A percentile compares a stretch with the other conserved stretches of the same genome.
phyloP scores from a whole-genome alignment of 139 green algal genomes.

The Astrephomene gubernaculifera region DNA sequence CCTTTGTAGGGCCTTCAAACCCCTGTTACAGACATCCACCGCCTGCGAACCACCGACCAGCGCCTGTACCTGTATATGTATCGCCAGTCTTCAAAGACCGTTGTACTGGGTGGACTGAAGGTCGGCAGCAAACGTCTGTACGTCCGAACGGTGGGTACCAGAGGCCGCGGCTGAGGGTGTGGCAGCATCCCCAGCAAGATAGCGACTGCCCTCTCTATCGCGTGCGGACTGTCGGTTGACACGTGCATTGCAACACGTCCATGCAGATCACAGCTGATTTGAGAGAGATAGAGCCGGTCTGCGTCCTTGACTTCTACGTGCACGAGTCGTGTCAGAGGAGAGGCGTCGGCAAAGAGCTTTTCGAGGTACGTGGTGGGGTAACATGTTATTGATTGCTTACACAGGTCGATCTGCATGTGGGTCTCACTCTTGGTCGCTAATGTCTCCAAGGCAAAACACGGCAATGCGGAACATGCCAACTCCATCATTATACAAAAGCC shows the following conservation, averaged over 20 bases:
- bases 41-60: slow-evolving; percentile 54
- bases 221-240: too few relatives aligned
- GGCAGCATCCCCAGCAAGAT: too few relatives aligned
- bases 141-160: slow-evolving; percentile 56
- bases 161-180: not conserved
- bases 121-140: slow-evolving; percentile 78
- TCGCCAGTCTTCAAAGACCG: slow-evolving; percentile 40
- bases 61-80: slow-evolving; percentile 53
- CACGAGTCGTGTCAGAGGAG: slow-evolving; percentile 79
- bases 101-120: slow-evolving; percentile 78
- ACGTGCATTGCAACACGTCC: too few relatives aligned
- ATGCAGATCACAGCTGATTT: slow-evolving; percentile 51
- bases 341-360: slow-evolving; percentile 76
- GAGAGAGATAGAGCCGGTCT: slow-evolving; percentile 70
- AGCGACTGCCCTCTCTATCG: too few relatives aligned
- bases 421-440: too few relatives aligned
- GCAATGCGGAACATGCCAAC: too few relatives aligned
- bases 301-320: slow-evolving; percentile 91
- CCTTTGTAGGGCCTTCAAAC: slow-evolving; percentile 45
- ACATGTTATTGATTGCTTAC: too few relatives aligned
- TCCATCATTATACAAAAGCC: too few relatives aligned
- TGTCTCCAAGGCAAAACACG: too few relatives aligned
- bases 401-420: too few relatives aligned
- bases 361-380: slow-evolving; percentile 60
- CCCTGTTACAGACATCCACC: slow-evolving; percentile 52